Conservation (phyloP, 139 green algal genomes). For the Asterochloris sp. region DNA sequence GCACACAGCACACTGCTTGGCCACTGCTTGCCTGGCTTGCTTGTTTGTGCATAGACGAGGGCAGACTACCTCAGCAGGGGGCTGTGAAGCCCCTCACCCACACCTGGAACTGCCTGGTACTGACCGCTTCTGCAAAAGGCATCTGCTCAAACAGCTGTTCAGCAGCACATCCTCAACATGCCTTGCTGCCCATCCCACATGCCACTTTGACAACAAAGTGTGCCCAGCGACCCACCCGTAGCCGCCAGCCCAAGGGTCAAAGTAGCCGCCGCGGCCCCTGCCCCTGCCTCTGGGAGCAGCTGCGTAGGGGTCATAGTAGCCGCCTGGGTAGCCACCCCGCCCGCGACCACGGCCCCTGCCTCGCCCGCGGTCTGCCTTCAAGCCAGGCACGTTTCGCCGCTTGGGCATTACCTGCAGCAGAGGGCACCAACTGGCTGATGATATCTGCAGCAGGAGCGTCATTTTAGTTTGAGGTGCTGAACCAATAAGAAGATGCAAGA, state of each 20-base stretch:
- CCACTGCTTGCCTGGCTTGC: no score
- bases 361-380: conserved; percentile 52
- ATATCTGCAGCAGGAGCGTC: not conserved
- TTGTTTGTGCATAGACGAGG: no score
- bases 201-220: not conserved
- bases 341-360: conserved; percentile 42
- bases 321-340: conserved; percentile 38
- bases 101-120: no score
- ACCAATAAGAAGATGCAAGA: not conserved
- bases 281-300: not conserved
- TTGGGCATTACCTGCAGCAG: conserved; percentile 77
- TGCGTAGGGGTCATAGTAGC: not conserved
- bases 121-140: no score
- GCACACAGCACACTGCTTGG: no score
- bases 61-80: no score
- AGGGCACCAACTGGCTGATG: not conserved
- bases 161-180: no score
- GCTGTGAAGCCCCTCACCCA: no score
- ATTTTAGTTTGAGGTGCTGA: not conserved
- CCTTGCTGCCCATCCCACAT: no score
- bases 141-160: no score
- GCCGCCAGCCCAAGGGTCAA: not conserved
- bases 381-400: conserved; percentile 91
- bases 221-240: not conserved
- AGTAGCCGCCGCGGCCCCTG: conserved; percentile 20